A percentile compares a stretch with the other conserved stretches of the same genome.
Conservation (phyloP, 73 alveolate genomes). For the Stentor roeselii region DNA sequence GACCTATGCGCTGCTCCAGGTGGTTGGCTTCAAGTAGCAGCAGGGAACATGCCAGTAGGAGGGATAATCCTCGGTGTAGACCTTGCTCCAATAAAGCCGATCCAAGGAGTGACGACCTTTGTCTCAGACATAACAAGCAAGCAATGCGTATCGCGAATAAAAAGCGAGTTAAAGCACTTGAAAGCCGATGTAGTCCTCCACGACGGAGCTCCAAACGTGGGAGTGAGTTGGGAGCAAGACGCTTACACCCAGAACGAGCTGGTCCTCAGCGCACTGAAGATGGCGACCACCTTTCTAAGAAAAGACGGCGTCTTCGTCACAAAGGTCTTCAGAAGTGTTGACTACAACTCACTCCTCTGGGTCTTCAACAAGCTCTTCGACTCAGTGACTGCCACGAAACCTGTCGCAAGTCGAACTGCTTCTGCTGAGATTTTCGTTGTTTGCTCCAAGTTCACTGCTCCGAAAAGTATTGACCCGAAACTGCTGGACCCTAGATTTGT, state of each 20-base stretch:
- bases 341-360: constrained; percentile 93
- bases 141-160: constrained; percentile 58
- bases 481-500: constrained; percentile 94
- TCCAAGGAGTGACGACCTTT: constrained; percentile 96
- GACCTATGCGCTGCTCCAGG: constrained; percentile 99
- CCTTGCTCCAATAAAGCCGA: constrained; percentile 97
- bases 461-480: constrained; percentile 94
- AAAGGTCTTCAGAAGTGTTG: constrained; percentile 95
- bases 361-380: constrained; percentile 90
- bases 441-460: constrained; percentile 91
- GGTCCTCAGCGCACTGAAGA: constrained; percentile 78
- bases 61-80: constrained; percentile 97
- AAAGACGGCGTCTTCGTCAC: constrained; percentile 98
- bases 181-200: constrained; percentile 98
- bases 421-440: constrained; percentile 98
- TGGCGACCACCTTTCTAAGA: constrained; percentile 89
- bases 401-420: constrained; percentile 92
- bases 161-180: constrained; percentile 75
- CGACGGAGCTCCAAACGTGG: constrained; percentile 99
- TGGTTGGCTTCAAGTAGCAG: constrained; percentile 94
- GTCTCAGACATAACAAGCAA: constrained; percentile 98
- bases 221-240: constrained; percentile 97
- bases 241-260: constrained; percentile 97
- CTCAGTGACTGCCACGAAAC: constrained; percentile 96
- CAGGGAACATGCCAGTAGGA: constrained; percentile 56